These are phyloP conservation scores for Baeospora myosura DNA, from an alignment of 1,284 basidiomycete species.

Conservation along the genomic window DNA sequence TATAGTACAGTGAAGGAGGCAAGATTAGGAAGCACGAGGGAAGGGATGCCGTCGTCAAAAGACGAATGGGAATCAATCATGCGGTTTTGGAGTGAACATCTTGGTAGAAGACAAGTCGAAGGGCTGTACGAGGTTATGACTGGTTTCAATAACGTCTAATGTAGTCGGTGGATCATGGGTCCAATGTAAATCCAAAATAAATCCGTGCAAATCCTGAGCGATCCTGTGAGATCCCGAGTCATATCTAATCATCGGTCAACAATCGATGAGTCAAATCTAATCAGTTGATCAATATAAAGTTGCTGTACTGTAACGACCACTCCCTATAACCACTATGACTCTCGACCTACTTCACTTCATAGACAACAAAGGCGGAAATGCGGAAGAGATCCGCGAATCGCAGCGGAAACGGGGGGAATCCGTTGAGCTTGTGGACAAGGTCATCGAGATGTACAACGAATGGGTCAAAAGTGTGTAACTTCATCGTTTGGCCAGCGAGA, in stretches of 20 bases:
- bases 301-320: background rate
- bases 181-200: no score
- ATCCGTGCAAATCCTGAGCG: no score
- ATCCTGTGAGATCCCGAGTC: no score
- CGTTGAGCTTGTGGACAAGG: conserved; percentile 89
- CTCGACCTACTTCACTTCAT: conserved; percentile 75
- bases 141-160: no score
- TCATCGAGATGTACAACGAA: conserved; percentile 85
- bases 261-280: conserved; percentile 3
- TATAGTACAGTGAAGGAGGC: conserved; percentile 46
- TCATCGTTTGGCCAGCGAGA: background rate
- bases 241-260: no score
- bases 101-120: conserved; percentile 53
- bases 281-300: conserved; percentile 4
- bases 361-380: conserved; percentile 88
- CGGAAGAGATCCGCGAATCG: conserved; percentile 87
- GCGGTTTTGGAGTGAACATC: conserved; percentile 75
- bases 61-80: conserved; percentile 81
- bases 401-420: conserved; percentile 87
- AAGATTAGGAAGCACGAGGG: conserved; percentile 32
- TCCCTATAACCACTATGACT: conserved; percentile 41
- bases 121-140: conserved; percentile 74
- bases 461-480: conserved; percentile 81
- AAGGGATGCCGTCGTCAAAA: conserved; percentile 68
- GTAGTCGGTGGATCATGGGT: no score